These are phyloP conservation scores for Cutaneotrichosporon cutaneum DNA, from an alignment of 1,284 basidiomycete genomes.

Conservation along the genomic window DNA sequence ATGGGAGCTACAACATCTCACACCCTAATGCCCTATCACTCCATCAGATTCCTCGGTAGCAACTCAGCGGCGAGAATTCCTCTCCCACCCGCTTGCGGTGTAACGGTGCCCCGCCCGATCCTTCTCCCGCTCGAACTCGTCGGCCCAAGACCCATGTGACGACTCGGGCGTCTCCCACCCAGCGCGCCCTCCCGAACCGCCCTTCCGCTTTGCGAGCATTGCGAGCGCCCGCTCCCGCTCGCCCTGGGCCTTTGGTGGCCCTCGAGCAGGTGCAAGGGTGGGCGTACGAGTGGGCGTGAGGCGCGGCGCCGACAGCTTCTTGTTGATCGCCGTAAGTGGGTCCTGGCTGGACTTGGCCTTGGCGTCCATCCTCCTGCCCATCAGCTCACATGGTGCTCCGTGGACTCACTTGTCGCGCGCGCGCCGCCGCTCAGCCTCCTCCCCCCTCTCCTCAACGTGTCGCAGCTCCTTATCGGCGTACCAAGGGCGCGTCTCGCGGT, in stretches of 20 bases:
- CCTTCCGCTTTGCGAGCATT: slow-evolving; percentile 40
- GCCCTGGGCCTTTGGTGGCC: slow-evolving; percentile 21
- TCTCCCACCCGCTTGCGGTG: background rate
- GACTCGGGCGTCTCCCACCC: slow-evolving; percentile 37
- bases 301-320: slow-evolving; percentile 14
- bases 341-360: slow-evolving; percentile 43
- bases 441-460: slow-evolving; percentile 47
- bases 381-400: too few species aligned
- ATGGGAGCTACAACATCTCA: background rate
- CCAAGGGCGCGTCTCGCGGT: slow-evolving; percentile 54
- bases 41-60: background rate
- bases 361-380: slow-evolving; percentile 46
- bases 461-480: slow-evolving; percentile 49
- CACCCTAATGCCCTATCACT: background rate
- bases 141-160: slow-evolving; percentile 28
- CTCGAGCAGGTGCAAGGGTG: background rate
- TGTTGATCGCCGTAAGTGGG: slow-evolving; percentile 45
- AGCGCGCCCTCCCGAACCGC: background rate
- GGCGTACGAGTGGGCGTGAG: background rate
- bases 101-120: slow-evolving; percentile 41
- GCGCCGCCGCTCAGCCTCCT: slow-evolving; percentile 44
- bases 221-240: slow-evolving; percentile 51
- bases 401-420: slow-evolving; percentile 42
- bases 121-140: slow-evolving; percentile 44
- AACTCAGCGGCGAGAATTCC: background rate